Evolutionary conservation across 768 basidiomycete genomes (phyloP).

Genomic region (Cystofilobasidium bisporidii): DNA sequence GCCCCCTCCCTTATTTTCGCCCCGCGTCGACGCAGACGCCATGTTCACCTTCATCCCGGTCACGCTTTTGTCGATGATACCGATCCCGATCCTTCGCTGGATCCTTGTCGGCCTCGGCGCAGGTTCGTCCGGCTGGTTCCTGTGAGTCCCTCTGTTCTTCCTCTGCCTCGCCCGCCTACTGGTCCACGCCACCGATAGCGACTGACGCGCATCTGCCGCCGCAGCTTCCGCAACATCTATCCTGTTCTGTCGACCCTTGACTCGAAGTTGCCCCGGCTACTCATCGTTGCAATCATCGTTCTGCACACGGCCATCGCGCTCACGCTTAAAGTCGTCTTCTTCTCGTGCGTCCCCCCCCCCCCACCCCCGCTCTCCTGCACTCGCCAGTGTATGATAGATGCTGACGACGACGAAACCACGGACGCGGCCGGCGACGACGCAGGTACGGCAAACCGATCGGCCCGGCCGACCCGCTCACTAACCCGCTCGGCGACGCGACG

Average conservation of each 20-base stretch:
- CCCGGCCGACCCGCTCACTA: neutral
- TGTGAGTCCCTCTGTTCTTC: slow-evolving; percentile 43
- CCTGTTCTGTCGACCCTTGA: slow-evolving; percentile 81
- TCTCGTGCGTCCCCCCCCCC: slow-evolving; percentile 34
- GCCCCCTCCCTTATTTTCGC: neutral
- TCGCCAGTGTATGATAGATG: neutral
- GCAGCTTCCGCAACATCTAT: slow-evolving; percentile 52
- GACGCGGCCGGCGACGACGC: too few species aligned
- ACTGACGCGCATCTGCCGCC: neutral
- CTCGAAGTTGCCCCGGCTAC: slow-evolving; percentile 70
- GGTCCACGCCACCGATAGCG: neutral
- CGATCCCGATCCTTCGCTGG: slow-evolving; percentile 74
- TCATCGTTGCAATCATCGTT: slow-evolving; percentile 63
- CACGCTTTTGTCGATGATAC: slow-evolving; percentile 67
- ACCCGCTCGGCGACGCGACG: neutral
- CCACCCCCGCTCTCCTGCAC: neutral
- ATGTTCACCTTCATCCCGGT: slow-evolving; percentile 28
- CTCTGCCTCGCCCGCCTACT: neutral
- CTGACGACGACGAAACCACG: too few species aligned
- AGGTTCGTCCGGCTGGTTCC: slow-evolving; percentile 74
- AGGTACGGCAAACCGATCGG: slow-evolving; percentile 9
- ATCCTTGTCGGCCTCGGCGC: slow-evolving; percentile 63
- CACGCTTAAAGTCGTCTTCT: slow-evolving; percentile 72
- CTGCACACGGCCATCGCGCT: slow-evolving; percentile 74
- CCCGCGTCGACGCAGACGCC: slow-evolving; percentile 3